Evolutionary conservation across 116 monocot species (phyloP).

Genomic region (Cymodocea nodosa): DNA sequence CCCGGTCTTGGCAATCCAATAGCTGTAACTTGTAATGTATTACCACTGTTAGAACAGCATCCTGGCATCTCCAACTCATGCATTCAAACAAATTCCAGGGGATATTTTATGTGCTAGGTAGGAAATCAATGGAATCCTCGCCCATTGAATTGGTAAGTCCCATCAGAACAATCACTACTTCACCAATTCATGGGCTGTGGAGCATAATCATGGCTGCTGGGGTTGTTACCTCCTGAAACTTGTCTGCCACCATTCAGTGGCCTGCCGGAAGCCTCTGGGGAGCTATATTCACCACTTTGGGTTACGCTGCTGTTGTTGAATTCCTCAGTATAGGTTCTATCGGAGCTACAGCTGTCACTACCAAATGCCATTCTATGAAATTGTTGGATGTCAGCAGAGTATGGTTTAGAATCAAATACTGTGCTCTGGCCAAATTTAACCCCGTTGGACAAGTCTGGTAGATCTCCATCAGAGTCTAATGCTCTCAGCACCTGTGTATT

Average conservation of each 20-base stretch:
- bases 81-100: too few relatives aligned
- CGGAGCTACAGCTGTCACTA: constrained; percentile 20
- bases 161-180: background rate
- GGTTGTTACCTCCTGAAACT: background rate
- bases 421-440: constrained; percentile 68
- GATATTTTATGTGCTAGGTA: too few relatives aligned
- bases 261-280: background rate
- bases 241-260: constrained; percentile 11
- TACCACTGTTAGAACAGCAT: too few relatives aligned
- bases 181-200: background rate
- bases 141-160: constrained; percentile 3
- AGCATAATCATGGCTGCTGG: background rate
- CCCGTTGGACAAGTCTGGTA: constrained; percentile 52
- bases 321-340: constrained; percentile 27
- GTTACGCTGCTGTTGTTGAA: constrained; percentile 22
- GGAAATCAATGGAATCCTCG: background rate
- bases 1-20: too few relatives aligned
- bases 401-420: constrained; percentile 32
- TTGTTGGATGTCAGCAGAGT: constrained; percentile 41
- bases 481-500: constrained; percentile 55
- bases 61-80: too few relatives aligned
- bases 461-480: constrained; percentile 38
- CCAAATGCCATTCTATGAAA: constrained; percentile 44
- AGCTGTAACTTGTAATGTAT: too few relatives aligned
- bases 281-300: constrained; percentile 16